Conservation (phyloP, 257 asterid genomes). For the Solanum pimpinellifolium region DNA sequence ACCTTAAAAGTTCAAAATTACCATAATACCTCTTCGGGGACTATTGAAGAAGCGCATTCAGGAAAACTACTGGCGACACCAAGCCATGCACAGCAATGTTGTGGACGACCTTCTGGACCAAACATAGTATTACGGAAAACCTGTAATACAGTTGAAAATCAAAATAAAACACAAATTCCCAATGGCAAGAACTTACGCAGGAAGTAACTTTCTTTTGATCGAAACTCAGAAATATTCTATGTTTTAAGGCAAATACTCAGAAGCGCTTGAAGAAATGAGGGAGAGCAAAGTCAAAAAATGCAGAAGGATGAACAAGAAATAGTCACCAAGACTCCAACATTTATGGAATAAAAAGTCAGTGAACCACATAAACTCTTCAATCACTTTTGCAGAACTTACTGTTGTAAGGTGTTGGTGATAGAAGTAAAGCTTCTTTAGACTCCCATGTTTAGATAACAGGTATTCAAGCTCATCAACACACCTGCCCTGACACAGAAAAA, state of each 20-base stretch:
- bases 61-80: conserved; percentile 99
- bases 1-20: not conserved
- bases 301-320: not conserved
- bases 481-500: conserved; percentile 40
- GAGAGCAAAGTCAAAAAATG: not conserved
- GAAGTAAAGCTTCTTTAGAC: conserved; percentile 89
- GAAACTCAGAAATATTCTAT: not conserved
- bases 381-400: conserved; percentile 31
- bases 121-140: conserved; percentile 98
- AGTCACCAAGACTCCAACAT: not conserved
- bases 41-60: conserved; percentile 86
- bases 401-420: conserved; percentile 97
- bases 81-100: conserved; percentile 99
- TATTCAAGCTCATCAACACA: conserved; percentile 95
- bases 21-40: conserved; percentile 80
- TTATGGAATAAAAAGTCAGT: not conserved
- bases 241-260: not conserved
- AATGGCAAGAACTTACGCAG: not conserved
- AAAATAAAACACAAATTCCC: conserved; percentile 10
- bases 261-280: not conserved
- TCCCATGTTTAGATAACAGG: conserved; percentile 82
- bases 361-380: not conserved
- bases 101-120: conserved; percentile 99
- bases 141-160: conserved; percentile 24
- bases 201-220: not conserved